Base-by-base conservation (phyloP, 169 alveolate species). In the Cryptosporidium sp. region DNA sequence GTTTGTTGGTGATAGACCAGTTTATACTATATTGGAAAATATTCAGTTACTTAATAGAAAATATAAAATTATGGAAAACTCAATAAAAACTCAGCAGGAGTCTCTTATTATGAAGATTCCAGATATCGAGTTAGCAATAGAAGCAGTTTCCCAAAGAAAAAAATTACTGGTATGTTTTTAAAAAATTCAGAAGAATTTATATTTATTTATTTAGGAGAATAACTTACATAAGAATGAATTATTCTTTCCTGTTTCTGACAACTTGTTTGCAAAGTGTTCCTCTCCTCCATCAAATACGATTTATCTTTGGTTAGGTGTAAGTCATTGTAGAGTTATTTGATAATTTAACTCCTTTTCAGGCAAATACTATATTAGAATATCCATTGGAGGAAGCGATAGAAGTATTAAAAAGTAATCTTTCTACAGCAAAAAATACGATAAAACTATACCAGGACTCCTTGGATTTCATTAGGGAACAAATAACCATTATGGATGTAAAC, bases 301-400 rank as follows among this genome's bases (percentile, higher is more conserved):
- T 43, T 93, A 93, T 67, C 93, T 95, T 6, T 95, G 97, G 97
- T 94, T 95, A 37, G 97, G 97, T 75, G 97, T 95, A 70, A 18
- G 95, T 86, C 33, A 16, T 37, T 21, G 12, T 33, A 35, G 12
- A 18, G 61, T 29, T 18, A 41, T 73, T 33, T 43, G 33, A 7
- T 21, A 16, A 52, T 58, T 39, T 37, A 65, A 62, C 26, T 37
- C 73, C 68, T 91, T 91, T 59, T 33, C 71, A 95, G 97, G 97
- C 98, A 45, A 95, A 95, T 73, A 94, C 96, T 9, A 74, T 95
- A 94, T 95, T 95, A 50, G 98, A 95, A 85, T 95, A 95, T 73
- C 92, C 97, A 21, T 71, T 95, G 59, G 94, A 94, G 37, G 98
- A 95, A 61, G 98, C 98, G 45, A 85, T 80, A n/a, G 94, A 93